Conservation (phyloP, 768 basidiomycete species). For the Daedaleopsis sinensis region DNA sequence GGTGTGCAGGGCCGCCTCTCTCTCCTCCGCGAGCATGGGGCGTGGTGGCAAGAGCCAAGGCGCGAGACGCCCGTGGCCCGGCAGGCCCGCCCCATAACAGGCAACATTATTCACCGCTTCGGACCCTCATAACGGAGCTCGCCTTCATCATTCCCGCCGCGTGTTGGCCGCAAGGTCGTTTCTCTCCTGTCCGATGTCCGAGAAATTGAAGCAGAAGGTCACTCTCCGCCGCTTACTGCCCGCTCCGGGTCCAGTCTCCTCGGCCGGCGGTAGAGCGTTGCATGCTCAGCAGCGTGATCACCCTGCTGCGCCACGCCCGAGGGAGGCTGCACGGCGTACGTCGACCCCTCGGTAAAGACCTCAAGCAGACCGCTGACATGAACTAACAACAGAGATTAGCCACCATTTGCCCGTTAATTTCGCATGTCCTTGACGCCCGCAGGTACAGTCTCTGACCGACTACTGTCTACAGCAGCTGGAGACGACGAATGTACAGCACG, state of each 20-base stretch:
- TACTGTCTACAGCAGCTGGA: no score
- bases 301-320: background rate
- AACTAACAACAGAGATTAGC: background rate
- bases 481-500: no score
- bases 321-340: background rate
- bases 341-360: no score
- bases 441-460: no score
- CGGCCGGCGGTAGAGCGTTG: background rate
- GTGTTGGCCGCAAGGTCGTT: background rate
- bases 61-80: no score
- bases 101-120: constrained; percentile 8
- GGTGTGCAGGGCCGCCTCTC: no score
- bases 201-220: background rate
- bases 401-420: background rate
- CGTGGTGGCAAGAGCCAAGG: no score
- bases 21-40: no score
- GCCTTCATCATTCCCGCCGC: background rate
- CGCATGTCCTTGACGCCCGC: background rate
- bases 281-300: background rate
- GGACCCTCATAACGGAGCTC: constrained; percentile 3
- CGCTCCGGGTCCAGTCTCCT: background rate
- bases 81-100: background rate
- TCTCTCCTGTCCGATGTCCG: background rate
- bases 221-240: constrained; percentile 1
- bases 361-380: no score